Base-by-base conservation (phyloP, 2,329 filamentous ascomycete species). In the Phaeophleospora eucalypticola region DNA sequence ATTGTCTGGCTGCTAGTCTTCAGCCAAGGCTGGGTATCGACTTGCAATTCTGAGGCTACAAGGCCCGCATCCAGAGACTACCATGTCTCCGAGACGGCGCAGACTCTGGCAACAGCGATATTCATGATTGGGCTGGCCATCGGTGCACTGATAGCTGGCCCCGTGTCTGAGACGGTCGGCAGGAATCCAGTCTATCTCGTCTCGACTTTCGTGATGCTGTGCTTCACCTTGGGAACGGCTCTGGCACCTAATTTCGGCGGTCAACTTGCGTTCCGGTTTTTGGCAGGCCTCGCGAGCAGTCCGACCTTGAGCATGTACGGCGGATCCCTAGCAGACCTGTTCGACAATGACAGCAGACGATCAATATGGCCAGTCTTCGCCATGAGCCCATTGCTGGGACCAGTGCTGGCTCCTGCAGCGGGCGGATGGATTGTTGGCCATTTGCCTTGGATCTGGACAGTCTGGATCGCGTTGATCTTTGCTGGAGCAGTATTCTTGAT, bases 101-200 rank as follows among this genome's bases (percentile, higher is more conserved):
- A 16, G 4, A n/a, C 40, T 3, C n/a, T 48, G 24, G 35, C 34
- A 12, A 58, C 69, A 43, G 69, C 67, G 51, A 57, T 74, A 53
- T 71, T 72, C 46, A 57, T 76, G 12, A 64, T 75, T 19, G 73
- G 71, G 0, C 61, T 69, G 37, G 68, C 62, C 4, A n/a, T 62
- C 16, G 69, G 68, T 10, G 60, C 66, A 4, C 54, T 69, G 1
- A 58, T 70, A n/a, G 61, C 64, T 6, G 66, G 64, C 2, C 67
- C 68, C 1, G 58, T 70, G 4, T 67, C 66, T 1, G 69, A 71
- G 50, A 66, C 64, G 0, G 4, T 48, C 9, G 46, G 46, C 14
- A 32, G 58, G 8, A 56, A 59, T 40, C 49, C 53, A 4, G 51
- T 60, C 3, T 62, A 62, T 20, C 48, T 59, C 12, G 41, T 54